Conservation (phyloP, 2,329 filamentous ascomycete species). For the Trichothecium sympodiale region DNA sequence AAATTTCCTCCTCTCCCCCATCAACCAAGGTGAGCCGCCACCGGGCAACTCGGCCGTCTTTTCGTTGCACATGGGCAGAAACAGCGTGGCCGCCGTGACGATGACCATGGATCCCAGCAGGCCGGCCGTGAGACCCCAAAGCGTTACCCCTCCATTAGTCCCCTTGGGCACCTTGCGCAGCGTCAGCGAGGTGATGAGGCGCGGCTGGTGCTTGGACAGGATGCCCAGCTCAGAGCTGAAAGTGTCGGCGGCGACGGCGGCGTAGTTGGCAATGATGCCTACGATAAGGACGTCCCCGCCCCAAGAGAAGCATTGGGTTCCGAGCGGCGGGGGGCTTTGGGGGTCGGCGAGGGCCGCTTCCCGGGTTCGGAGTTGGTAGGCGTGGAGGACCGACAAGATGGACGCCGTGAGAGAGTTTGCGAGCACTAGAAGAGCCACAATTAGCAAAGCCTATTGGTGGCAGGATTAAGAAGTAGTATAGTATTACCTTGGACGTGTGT, state of each 20-base stretch:
- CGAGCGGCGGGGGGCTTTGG: constrained; percentile 17
- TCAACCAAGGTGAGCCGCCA: constrained; percentile 38
- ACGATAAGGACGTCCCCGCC: constrained; percentile 51
- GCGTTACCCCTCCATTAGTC: constrained; percentile 86
- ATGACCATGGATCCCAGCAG: constrained; percentile 64
- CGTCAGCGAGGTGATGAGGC: constrained; percentile 72
- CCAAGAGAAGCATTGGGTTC: constrained; percentile 47
- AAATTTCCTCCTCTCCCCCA: constrained; percentile 30
- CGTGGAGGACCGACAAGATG: constrained; percentile 47
- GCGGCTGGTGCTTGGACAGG: constrained; percentile 61
- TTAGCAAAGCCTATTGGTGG: constrained; percentile 7
- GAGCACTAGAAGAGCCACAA: constrained; percentile 59
- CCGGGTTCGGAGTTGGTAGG: constrained; percentile 44
- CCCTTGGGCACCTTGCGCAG: constrained; percentile 75
- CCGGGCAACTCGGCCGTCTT: constrained; percentile 24
- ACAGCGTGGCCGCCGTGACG: constrained; percentile 49
- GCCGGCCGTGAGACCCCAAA: constrained; percentile 62
- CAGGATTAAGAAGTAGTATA: constrained; percentile 3
- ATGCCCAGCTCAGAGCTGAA: constrained; percentile 95
- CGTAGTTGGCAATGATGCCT: constrained; percentile 73
- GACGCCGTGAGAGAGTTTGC: constrained; percentile 79
- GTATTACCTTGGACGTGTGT: constrained; percentile 64
- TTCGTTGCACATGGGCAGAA: constrained; percentile 56
- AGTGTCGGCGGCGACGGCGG: constrained; percentile 83
- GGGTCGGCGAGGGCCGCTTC: constrained; percentile 25